Evolutionary conservation across 1,139 yeast species (phyloP).

Genomic region (Suhomyces wounanorum): DNA sequence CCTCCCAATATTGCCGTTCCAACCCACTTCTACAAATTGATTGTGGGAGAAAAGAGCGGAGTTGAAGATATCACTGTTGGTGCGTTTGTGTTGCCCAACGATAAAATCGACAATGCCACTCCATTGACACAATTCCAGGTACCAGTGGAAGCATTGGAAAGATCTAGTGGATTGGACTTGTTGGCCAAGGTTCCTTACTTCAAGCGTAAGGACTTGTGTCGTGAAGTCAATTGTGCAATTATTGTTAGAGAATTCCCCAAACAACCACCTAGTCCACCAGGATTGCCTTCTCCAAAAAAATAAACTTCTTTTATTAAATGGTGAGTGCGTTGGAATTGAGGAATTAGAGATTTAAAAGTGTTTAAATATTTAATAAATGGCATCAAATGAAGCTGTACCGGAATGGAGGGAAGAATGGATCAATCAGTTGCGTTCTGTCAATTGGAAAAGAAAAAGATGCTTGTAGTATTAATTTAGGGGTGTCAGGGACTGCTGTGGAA

Average conservation of each 20-base stretch:
- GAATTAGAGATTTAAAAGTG: not conserved
- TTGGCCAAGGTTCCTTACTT: constrained; percentile 65
- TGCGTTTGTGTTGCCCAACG: constrained; percentile 93
- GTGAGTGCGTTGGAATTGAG: too few relatives aligned
- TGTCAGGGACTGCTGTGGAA: too few relatives aligned
- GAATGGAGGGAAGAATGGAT: too few relatives aligned
- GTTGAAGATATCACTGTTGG: constrained; percentile 68
- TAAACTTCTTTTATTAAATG: too few relatives aligned
- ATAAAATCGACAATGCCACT: constrained; percentile 63
- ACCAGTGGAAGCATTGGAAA: constrained; percentile 86
- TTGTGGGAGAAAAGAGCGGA: constrained; percentile 72
- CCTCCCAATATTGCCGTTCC: constrained; percentile 98
- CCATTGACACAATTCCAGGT: constrained; percentile 80
- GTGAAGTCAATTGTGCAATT: constrained; percentile 76
- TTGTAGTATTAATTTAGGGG: too few relatives aligned
- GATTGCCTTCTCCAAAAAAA: constrained; percentile 22
- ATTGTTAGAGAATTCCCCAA: constrained; percentile 79
- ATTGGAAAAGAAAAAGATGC: too few relatives aligned
- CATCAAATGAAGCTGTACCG: too few relatives aligned
- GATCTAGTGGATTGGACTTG: constrained; percentile 82
- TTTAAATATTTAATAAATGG: too few relatives aligned
- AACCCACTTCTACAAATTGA: constrained; percentile 89
- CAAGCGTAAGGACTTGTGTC: constrained; percentile 69
- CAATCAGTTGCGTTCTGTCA: too few relatives aligned
- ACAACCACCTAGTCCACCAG: constrained; percentile 36